A percentile compares a stretch with the other conserved stretches of the same genome.
Evolutionary conservation across 2,329 filamentous ascomycete species (phyloP).

Genomic region (Fusarium euwallaceae): DNA sequence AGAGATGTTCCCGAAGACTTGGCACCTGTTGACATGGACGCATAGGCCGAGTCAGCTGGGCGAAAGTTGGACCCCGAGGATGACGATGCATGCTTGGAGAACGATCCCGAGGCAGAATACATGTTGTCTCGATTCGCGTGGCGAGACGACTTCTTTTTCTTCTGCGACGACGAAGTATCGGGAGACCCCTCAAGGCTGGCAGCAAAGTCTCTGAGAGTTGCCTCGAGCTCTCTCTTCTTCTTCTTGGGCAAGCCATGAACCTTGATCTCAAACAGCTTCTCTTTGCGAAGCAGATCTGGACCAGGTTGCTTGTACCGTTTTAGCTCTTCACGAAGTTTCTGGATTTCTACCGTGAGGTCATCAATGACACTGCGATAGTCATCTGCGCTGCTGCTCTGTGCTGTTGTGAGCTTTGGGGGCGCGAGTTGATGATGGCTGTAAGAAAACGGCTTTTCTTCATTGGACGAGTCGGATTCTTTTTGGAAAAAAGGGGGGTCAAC

Average conservation of each 20-base stretch:
- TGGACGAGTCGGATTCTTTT: slow-evolving; percentile 65
- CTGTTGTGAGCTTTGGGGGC: slow-evolving; percentile 50
- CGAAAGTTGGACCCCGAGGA: slow-evolving; percentile 66
- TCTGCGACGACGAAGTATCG: slow-evolving; percentile 55
- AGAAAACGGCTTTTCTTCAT: slow-evolving; percentile 55
- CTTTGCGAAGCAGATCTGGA: slow-evolving; percentile 75
- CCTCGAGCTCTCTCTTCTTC: slow-evolving; percentile 83
- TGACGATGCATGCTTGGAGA: slow-evolving; percentile 66
- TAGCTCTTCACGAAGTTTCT: slow-evolving; percentile 79
- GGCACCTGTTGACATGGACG: slow-evolving; percentile 72
- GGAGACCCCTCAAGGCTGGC: slow-evolving; percentile 69
- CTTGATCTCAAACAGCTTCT: slow-evolving; percentile 87
- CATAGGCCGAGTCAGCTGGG: slow-evolving; percentile 74
- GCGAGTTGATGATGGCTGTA: slow-evolving; percentile 40
- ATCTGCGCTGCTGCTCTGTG: slow-evolving; percentile 73
- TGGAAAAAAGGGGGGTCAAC: slow-evolving; percentile 69
- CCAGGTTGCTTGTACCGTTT: slow-evolving; percentile 78
- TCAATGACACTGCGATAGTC: slow-evolving; percentile 89
- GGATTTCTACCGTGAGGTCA: slow-evolving; percentile 87
- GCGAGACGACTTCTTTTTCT: slow-evolving; percentile 56
- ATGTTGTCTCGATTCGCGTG: slow-evolving; percentile 54
- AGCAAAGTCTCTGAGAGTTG: slow-evolving; percentile 78
- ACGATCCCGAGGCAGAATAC: slow-evolving; percentile 58
- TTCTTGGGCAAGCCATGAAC: slow-evolving; percentile 78
- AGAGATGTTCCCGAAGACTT: slow-evolving; percentile 59